phyloP scores from a whole-genome alignment of 148 eudicot species.

The Heliamphora exappendiculata region DNA sequence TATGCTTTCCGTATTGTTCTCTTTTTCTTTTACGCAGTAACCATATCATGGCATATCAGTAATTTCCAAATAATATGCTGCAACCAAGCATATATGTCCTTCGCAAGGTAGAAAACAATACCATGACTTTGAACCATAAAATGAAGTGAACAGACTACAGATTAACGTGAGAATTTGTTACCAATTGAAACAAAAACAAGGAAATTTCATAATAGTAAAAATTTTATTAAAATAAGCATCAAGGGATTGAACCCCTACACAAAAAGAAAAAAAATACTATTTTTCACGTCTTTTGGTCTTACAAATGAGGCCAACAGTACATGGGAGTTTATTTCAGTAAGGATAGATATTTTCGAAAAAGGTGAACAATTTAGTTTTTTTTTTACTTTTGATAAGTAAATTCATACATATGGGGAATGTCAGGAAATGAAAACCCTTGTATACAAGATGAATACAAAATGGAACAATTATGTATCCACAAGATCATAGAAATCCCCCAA shows the following conservation, averaged over 20 bases:
- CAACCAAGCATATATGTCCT: not conserved
- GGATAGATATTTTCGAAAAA: not conserved
- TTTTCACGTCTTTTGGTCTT: not conserved
- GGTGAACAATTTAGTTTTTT: not conserved
- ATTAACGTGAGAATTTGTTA: not conserved
- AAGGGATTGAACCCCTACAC: too few species aligned
- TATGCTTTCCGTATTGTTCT: too few species aligned
- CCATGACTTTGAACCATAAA: not conserved
- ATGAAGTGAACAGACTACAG: not conserved
- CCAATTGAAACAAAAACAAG: not conserved
- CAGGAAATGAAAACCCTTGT: not conserved
- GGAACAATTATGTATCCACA: not conserved
- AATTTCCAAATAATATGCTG: not conserved
- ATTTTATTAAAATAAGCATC: too few species aligned
- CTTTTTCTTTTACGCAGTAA: too few species aligned
- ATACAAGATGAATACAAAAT: not conserved
- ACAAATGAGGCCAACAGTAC: not conserved
- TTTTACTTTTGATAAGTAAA: not conserved
- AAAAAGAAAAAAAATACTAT: too few species aligned
- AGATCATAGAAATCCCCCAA: not conserved
- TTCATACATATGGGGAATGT: not conserved
- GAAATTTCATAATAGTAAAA: too few species aligned
- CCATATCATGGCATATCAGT: not conserved
- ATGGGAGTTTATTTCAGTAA: not conserved
- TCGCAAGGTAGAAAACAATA: not conserved